Evolutionary conservation across 2,329 filamentous ascomycete genomes (phyloP).

Genomic region (Aspergillus ibericus): DNA sequence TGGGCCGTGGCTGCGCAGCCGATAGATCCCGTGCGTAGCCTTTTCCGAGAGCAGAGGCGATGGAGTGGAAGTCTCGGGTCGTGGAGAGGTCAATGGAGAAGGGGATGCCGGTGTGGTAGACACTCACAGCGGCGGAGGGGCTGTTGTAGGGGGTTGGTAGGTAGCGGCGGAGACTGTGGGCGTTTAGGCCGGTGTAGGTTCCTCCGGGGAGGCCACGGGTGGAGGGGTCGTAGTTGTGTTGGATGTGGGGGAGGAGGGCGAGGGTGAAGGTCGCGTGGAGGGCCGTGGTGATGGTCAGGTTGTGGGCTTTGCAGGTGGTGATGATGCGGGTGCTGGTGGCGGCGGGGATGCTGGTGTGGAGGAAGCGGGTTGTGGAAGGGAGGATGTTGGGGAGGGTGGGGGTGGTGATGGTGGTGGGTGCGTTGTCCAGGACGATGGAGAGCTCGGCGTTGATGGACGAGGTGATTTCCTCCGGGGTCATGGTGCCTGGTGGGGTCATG

Average conservation of each 20-base stretch:
- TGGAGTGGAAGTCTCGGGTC: background rate
- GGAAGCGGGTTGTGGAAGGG: background rate
- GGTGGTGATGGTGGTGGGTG: conserved; percentile 53
- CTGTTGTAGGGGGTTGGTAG: background rate
- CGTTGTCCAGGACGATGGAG: conserved; percentile 69
- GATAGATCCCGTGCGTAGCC: background rate
- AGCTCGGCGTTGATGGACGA: conserved; percentile 50
- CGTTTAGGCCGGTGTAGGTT: background rate
- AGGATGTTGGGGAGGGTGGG: background rate
- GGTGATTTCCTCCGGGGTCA: no score
- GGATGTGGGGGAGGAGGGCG: background rate
- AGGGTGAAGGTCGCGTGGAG: background rate
- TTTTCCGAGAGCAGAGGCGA: background rate
- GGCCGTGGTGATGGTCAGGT: background rate
- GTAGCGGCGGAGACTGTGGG: background rate
- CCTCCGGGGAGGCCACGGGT: no score
- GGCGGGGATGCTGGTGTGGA: background rate
- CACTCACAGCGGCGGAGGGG: background rate
- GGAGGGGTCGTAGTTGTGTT: no score
- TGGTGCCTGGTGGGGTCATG: background rate
- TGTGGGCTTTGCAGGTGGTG: background rate
- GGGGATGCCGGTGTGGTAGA: background rate
- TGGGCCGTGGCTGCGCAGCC: background rate
- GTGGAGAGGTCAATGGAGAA: background rate
- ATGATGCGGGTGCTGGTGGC: background rate